Evolutionary conservation across 164 flowering plant genomes (phyloP).

Genomic region (Aristolochia contorta): DNA sequence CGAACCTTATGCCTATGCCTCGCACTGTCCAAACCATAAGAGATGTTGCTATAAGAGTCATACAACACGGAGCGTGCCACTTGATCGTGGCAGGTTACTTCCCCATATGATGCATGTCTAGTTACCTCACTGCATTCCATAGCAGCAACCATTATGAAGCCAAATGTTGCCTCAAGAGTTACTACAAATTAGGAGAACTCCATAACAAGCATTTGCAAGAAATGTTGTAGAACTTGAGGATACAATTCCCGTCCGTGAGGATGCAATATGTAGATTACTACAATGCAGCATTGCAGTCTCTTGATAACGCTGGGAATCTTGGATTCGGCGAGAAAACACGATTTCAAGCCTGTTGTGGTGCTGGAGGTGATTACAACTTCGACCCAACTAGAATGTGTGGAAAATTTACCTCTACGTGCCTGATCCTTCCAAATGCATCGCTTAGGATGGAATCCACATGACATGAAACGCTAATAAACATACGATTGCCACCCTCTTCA

Average conservation of each 20-base stretch:
- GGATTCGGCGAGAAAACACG: no score
- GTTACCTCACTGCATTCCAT: slow-evolving; percentile 1
- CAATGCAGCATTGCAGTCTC: background rate
- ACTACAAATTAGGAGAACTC: slow-evolving; percentile 13
- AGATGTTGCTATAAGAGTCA: background rate
- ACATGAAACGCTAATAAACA: no score
- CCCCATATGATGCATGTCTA: slow-evolving; percentile 10
- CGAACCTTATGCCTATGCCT: no score
- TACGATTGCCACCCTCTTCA: no score
- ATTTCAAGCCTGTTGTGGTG: no score
- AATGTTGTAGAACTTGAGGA: slow-evolving; percentile 5
- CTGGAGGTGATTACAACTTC: no score
- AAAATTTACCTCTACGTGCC: no score
- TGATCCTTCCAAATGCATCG: no score
- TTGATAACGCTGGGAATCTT: background rate
- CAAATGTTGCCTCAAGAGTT: slow-evolving; percentile 9
- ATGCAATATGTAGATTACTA: slow-evolving; percentile 19
- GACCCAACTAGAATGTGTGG: no score
- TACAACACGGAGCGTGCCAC: slow-evolving; percentile 4
- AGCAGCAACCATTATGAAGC: slow-evolving; percentile 4
- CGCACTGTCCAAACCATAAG: background rate
- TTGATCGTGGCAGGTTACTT: slow-evolving; percentile 6
- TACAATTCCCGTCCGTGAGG: background rate
- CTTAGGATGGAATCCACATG: no score
- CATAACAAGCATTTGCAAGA: slow-evolving; percentile 15